phyloP scores from a whole-genome alignment of 495 filamentous ascomycete genomes.

The Letharia lupina region DNA sequence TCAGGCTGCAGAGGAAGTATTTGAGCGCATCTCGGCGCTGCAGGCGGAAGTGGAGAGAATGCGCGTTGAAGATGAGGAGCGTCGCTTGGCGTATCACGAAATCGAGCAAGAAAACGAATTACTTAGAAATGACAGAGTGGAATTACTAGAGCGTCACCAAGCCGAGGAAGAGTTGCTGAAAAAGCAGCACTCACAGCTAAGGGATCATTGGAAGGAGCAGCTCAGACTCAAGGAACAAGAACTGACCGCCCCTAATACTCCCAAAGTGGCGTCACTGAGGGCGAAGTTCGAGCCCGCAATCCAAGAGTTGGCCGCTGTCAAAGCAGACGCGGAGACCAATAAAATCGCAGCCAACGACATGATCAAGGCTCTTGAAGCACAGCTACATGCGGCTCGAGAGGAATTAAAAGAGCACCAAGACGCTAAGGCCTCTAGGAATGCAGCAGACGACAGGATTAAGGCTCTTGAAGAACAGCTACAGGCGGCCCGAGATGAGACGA shows the following conservation, averaged over 20 bases:
- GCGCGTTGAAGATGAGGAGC: conserved; percentile 18
- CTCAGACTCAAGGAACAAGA: conserved; percentile 12
- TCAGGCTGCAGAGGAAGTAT: conserved; percentile 22
- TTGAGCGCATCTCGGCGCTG: conserved; percentile 22
- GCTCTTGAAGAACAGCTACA: conserved; percentile 8
- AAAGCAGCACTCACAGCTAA: conserved; percentile 6
- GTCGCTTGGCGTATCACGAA: conserved; percentile 3
- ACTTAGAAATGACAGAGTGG: neutral
- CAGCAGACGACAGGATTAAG: conserved; percentile 22
- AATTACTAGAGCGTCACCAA: conserved; percentile 4
- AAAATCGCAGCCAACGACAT: conserved; percentile 30
- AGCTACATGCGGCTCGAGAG: conserved; percentile 9
- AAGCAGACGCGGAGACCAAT: conserved; percentile 29
- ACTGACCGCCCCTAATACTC: neutral
- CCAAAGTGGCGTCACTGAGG: neutral
- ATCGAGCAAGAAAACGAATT: conserved; percentile 14
- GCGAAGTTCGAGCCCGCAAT: neutral
- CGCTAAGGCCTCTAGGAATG: conserved; percentile 32
- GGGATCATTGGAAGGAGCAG: conserved; percentile 12
- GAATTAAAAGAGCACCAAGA: neutral
- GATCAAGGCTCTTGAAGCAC: conserved; percentile 5
- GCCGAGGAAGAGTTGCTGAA: neutral
- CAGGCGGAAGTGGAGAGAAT: conserved; percentile 24
- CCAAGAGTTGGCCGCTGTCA: conserved; percentile 3
- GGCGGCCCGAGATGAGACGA: neutral